Evolutionary conservation across 495 filamentous ascomycete species (phyloP).

Genomic region (Penicillium atrosanguineum): DNA sequence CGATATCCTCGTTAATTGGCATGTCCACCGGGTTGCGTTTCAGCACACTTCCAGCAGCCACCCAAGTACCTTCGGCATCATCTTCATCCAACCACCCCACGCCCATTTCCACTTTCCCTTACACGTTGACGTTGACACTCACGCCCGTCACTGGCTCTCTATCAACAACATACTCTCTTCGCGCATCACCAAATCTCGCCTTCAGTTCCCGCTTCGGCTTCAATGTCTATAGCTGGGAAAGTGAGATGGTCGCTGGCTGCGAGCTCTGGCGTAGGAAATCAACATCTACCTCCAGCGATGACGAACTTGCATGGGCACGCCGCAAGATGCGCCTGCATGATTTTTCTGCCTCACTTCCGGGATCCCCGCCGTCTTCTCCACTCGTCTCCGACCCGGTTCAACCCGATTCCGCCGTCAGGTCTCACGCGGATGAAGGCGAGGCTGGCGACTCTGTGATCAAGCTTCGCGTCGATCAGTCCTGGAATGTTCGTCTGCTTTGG

Average conservation of each 20-base stretch:
- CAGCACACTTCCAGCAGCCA: conserved; percentile 83
- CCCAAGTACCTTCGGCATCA: conserved; percentile 46
- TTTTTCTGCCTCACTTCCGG: conserved; percentile 24
- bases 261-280: conserved; percentile 76
- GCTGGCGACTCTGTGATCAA: conserved; percentile 86
- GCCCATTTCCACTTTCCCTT: conserved; percentile 62
- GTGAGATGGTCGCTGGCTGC: conserved; percentile 82
- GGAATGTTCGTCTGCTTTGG: conserved; percentile 83
- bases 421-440: conserved; percentile 44
- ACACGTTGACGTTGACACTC: conserved; percentile 86
- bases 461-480: conserved; percentile 79
- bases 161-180: conserved; percentile 84
- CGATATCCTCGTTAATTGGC: conserved; percentile 86
- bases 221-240: conserved; percentile 98
- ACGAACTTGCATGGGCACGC: conserved; percentile 46
- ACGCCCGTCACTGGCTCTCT: conserved; percentile 93
- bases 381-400: conserved; percentile 20
- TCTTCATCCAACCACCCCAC: conserved; percentile 20
- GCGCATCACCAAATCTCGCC: conserved; percentile 74
- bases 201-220: conserved; percentile 92
- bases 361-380: conserved; percentile 22
- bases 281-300: conserved; percentile 31
- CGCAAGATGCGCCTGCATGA: conserved; percentile 38
- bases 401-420: conserved; percentile 14
- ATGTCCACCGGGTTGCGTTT: conserved; percentile 81